Evolutionary conservation across 1,139 yeast genomes (phyloP).

Genomic region (Protomyces macrosporus): DNA sequence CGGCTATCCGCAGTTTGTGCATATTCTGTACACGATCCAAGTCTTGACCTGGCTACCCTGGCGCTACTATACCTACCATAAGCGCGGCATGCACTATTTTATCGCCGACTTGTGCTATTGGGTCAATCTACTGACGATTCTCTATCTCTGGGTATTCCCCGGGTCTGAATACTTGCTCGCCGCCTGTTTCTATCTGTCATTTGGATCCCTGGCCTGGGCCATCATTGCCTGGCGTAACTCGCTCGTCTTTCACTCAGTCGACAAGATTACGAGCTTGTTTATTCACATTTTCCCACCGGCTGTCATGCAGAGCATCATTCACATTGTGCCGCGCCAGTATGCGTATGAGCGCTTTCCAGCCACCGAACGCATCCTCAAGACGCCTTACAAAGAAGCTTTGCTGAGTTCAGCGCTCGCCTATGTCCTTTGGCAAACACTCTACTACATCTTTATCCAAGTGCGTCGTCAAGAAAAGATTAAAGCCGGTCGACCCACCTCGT

Average conservation of each 20-base stretch:
- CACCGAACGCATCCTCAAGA: constrained; percentile 57
- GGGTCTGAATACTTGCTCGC: constrained; percentile 41
- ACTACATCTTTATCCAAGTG: constrained; percentile 88
- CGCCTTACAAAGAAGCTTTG: constrained; percentile 71
- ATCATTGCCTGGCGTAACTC: constrained; percentile 96
- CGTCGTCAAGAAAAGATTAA: constrained; percentile 72
- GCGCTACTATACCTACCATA: constrained; percentile 75
- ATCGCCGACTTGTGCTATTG: constrained; percentile 92
- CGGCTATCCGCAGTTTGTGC: constrained; percentile 68
- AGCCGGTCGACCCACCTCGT: constrained; percentile 81
- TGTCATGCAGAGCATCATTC: constrained; percentile 80
- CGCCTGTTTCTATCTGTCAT: constrained; percentile 20
- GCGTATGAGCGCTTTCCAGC: constrained; percentile 68
- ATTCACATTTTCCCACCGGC: constrained; percentile 90
- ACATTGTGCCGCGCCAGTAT: constrained; percentile 54
- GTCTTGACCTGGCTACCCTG: constrained; percentile 71
- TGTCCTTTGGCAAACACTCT: constrained; percentile 82
- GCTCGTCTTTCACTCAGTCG: constrained; percentile 82
- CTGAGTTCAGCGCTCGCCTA: constrained; percentile 78
- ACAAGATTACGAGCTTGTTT: constrained; percentile 54
- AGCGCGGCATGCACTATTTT: constrained; percentile 73
- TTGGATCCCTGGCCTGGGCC: constrained; percentile 78
- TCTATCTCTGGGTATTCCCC: constrained; percentile 81
- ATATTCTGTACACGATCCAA: constrained; percentile 62
- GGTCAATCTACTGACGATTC: constrained; percentile 64